These are phyloP conservation scores for Apium graveolens DNA, from an alignment of 129 eudicot genomes.

Conservation along the genomic window DNA sequence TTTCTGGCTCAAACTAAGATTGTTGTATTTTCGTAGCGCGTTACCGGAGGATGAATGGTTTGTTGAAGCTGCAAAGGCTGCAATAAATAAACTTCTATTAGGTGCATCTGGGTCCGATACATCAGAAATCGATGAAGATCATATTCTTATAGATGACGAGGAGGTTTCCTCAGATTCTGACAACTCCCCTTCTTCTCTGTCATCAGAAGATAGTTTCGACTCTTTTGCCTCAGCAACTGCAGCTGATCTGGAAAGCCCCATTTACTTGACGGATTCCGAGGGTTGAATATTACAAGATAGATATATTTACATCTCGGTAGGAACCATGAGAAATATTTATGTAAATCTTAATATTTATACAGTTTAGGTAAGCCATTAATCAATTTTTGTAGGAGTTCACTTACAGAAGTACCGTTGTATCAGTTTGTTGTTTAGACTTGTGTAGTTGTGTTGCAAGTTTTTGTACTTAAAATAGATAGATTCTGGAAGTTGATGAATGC, in stretches of 20 bases:
- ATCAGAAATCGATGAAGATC: constrained; percentile 78
- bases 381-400: constrained; percentile 1
- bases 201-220: constrained; percentile 55
- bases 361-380: background rate
- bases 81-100: constrained; percentile 69
- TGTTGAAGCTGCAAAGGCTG: constrained; percentile 89
- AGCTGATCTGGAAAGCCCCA: constrained; percentile 70
- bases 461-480: background rate
- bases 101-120: constrained; percentile 74
- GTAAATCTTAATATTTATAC: constrained; percentile 2
- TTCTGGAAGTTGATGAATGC: background rate
- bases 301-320: background rate
- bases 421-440: background rate
- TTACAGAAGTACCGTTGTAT: background rate
- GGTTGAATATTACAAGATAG: constrained; percentile 18
- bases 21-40: constrained; percentile 27
- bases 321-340: background rate
- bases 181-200: constrained; percentile 76
- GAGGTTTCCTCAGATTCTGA: constrained; percentile 68
- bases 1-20: background rate
- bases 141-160: constrained; percentile 55
- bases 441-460: background rate
- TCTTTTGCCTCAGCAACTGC: constrained; percentile 93
- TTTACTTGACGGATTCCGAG: constrained; percentile 56
- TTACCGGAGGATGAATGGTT: constrained; percentile 98